A percentile compares a stretch with the other conserved stretches of the same genome.
Conservation (phyloP, 805 yeast species). For the Barnettozyma sp. region DNA sequence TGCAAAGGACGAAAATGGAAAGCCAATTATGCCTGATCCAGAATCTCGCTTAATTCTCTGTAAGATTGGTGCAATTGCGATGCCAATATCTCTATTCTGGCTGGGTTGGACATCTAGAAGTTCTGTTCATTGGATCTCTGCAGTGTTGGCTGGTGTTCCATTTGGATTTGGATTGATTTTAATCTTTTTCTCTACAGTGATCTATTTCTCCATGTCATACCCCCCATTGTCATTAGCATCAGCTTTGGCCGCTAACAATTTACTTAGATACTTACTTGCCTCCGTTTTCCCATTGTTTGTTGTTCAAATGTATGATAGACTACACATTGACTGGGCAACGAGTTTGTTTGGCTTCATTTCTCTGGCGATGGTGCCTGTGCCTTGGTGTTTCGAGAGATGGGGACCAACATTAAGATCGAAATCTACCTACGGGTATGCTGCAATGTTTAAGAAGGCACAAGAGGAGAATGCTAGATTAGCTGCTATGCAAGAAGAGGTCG, state of each 20-base stretch:
- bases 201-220: constrained; percentile 62
- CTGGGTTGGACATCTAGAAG: constrained; percentile 67
- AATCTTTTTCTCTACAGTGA: constrained; percentile 62
- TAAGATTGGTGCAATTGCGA: constrained; percentile 57
- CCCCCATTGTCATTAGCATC: constrained; percentile 77
- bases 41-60: constrained; percentile 55
- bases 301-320: constrained; percentile 68
- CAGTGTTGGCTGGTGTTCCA: constrained; percentile 69
- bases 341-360: constrained; percentile 59
- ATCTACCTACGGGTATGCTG: constrained; percentile 56
- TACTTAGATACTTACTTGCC: constrained; percentile 67
- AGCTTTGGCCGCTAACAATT: constrained; percentile 84
- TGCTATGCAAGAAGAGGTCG: constrained; percentile 14
- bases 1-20: constrained; percentile 41
- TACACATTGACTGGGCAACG: constrained; percentile 77
- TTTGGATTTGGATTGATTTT: constrained; percentile 70
- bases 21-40: constrained; percentile 47
- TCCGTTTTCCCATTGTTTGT: constrained; percentile 82
- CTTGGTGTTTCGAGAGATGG: constrained; percentile 56
- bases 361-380: constrained; percentile 65
- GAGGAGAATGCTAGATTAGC: constrained; percentile 26
- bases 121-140: constrained; percentile 68
- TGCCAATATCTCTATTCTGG: constrained; percentile 73
- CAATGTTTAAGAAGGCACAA: constrained; percentile 35
- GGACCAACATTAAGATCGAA: constrained; percentile 51